Base-by-base conservation (phyloP, 345 rosid species). In the Linum lewisii region DNA sequence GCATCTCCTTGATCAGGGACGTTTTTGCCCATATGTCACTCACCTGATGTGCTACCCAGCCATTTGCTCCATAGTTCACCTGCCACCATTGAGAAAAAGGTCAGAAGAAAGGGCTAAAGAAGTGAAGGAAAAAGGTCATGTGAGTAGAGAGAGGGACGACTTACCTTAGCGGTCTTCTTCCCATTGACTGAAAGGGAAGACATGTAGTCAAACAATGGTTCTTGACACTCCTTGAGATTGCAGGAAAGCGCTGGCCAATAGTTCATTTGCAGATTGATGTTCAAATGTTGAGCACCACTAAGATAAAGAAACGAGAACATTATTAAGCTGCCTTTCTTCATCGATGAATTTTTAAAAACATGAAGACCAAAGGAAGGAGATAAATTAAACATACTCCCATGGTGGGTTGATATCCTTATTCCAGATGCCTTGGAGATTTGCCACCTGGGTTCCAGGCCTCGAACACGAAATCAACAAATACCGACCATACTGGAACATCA, bases 391-490 rank as follows among this genome's bases (percentile, higher is more conserved):
- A 29, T 81, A 93, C 97, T 93, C 99, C 97, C 97, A 93, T 51
- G 71, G 73, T 18, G 97, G 99, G 34, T 70, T 76, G 61, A 82
- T 58, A 78, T 85, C 89, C 58, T 76, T 75, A 79, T 85, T 93
- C 99, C 99, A 93, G 67, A 93, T 83, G 32, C 99, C 99, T 62
- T 89, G 95, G 68, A 89, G 75, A 76, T 89, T 93, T 60, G 97
- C 86, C 59, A 87, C 95, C 66, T 82, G 99, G 54, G 94, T 84
- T 78, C 99, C 91, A 1, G 95, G 95, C 63, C 90, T 72, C 37
- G 99, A 93, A 66, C 78, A 82, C 68, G 99, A 83, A 66, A 93
- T 87, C 58, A 93, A 87, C 74, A 93, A 76, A 76, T 85, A 89
- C 21, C 97, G 72, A 61, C 94, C 94, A 65, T 72, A 93, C 25